Percentiles rank a stretch among this genome's conserved stretches.
phyloP scores from a whole-genome alignment of 306 rosid genomes.

The Prosopis cineraria region DNA sequence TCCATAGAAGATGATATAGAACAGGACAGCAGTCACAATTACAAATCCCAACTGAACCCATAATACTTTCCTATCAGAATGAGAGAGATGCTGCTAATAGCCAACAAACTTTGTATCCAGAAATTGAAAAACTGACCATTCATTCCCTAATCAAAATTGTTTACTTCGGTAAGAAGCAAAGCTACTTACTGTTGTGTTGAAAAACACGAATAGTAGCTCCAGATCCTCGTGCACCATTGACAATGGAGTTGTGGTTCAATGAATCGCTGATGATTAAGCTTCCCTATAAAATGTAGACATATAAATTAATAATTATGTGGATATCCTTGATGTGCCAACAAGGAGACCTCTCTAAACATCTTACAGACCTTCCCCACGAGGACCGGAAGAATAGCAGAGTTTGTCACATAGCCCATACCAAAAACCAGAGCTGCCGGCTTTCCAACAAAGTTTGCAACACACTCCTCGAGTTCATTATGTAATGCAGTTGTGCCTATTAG shows the following conservation, averaged over 20 bases:
- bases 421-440: slow-evolving; percentile 71
- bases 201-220: slow-evolving; percentile 71
- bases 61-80: background rate
- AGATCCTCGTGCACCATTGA: slow-evolving; percentile 79
- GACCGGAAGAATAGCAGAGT: slow-evolving; percentile 70
- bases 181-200: slow-evolving; percentile 56
- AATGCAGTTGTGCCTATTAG: slow-evolving; percentile 51
- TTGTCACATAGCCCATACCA: slow-evolving; percentile 80
- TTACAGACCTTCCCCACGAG: slow-evolving; percentile 57
- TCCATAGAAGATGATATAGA: background rate
- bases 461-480: slow-evolving; percentile 56
- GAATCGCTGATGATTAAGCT: slow-evolving; percentile 74
- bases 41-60: background rate
- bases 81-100: background rate
- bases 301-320: background rate
- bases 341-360: background rate
- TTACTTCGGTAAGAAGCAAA: background rate
- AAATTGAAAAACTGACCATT: background rate
- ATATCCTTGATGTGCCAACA: background rate
- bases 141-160: background rate
- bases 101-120: background rate
- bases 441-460: slow-evolving; percentile 62
- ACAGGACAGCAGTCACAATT: background rate
- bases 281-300: slow-evolving; percentile 43
- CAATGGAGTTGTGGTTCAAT: slow-evolving; percentile 73